Conservation (phyloP, 139 green algal species). For the Haematococcus lacustris region DNA sequence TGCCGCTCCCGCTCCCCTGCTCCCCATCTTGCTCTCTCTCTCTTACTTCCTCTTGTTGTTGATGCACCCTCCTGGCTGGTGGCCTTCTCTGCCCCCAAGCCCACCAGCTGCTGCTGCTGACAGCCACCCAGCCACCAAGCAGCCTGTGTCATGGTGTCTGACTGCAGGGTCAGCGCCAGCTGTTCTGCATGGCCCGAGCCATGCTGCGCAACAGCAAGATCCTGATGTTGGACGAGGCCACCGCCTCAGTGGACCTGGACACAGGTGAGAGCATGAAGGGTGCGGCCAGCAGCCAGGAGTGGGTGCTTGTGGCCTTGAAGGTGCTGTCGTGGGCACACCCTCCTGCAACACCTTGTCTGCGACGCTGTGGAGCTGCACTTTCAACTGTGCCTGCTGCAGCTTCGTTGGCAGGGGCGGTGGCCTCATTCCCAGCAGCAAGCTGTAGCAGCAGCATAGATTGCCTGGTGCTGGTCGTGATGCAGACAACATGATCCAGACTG, state of each 20-base stretch:
- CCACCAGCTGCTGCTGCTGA: too few relatives aligned
- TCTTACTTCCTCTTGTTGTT: too few relatives aligned
- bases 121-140: too few relatives aligned
- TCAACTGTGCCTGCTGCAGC: background rate
- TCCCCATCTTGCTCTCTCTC: too few relatives aligned
- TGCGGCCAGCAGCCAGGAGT: background rate
- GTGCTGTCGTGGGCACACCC: background rate
- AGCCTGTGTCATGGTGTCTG: too few relatives aligned
- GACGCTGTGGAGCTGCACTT: background rate
- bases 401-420: background rate
- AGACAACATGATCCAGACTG: conserved; percentile 44
- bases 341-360: background rate
- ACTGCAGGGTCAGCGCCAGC: conserved; percentile 78
- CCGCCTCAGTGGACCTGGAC: conserved; percentile 78
- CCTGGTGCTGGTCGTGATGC: background rate
- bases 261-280: conserved; percentile 52
- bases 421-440: background rate
- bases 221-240: conserved; percentile 92
- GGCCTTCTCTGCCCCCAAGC: too few relatives aligned
- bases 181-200: conserved; percentile 86
- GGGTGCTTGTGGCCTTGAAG: background rate
- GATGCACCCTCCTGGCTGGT: too few relatives aligned
- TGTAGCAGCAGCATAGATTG: background rate
- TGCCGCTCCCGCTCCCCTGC: too few relatives aligned
- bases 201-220: conserved; percentile 67